These are phyloP conservation scores for Crepidotus variabilis DNA, from an alignment of 768 basidiomycete genomes.

Conservation along the genomic window DNA sequence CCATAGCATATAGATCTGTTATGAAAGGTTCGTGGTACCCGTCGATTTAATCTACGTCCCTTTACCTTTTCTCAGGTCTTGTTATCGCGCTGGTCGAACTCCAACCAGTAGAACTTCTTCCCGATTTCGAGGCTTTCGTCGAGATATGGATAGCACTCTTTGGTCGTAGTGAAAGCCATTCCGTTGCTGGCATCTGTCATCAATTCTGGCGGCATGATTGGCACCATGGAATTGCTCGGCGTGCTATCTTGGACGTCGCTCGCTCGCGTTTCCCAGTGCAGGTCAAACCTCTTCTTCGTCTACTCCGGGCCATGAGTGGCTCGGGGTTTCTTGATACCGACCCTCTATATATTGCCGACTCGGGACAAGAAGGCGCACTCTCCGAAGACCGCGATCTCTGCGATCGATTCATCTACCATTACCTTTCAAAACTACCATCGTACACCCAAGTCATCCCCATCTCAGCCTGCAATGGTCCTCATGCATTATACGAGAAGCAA, in stretches of 20 bases:
- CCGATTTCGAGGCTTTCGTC: slow-evolving; percentile 66
- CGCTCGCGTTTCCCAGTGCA: slow-evolving; percentile 83
- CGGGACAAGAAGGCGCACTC: slow-evolving; percentile 34
- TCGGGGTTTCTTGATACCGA: slow-evolving; percentile 76
- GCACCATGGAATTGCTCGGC: slow-evolving; percentile 60
- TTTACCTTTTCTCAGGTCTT: slow-evolving; percentile 48
- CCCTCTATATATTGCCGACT: slow-evolving; percentile 52
- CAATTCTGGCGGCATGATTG: slow-evolving; percentile 86
- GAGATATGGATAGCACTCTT: slow-evolving; percentile 80
- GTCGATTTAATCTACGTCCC: not conserved
- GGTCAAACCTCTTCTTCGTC: slow-evolving; percentile 59
- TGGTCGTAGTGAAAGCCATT: slow-evolving; percentile 65
- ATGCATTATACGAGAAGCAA: slow-evolving; percentile 69
- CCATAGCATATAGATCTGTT: slow-evolving; percentile 75
- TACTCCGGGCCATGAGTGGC: slow-evolving; percentile 76
- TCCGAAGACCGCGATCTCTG: slow-evolving; percentile 55
- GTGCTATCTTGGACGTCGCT: slow-evolving; percentile 80
- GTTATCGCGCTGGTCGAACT: slow-evolving; percentile 72
- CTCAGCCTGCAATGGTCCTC: slow-evolving; percentile 57
- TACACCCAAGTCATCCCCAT: slow-evolving; percentile 73
- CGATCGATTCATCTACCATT: slow-evolving; percentile 69
- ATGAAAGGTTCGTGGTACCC: slow-evolving; percentile 61
- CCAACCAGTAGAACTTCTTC: slow-evolving; percentile 71
- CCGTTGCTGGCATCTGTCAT: slow-evolving; percentile 64
- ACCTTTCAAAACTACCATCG: slow-evolving; percentile 66